Base-by-base conservation (phyloP, 495 filamentous ascomycete genomes). In the Haplographium delicatum region DNA sequence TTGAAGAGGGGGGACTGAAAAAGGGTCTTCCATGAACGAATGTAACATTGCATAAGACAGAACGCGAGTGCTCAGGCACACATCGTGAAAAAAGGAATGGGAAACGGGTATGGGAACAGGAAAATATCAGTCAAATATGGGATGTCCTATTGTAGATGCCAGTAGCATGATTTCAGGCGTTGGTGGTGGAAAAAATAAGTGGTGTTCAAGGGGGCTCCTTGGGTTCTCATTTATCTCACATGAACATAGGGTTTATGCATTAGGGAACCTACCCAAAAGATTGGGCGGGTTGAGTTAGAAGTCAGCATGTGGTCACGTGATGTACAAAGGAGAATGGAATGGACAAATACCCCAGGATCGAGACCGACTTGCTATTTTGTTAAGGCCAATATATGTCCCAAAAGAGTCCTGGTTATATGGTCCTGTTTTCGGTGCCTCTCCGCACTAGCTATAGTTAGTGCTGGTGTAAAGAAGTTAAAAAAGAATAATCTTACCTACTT, bases 1-100 rank as follows among this genome's bases (percentile, higher is more conserved):
- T 23, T 54, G 0, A 62, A 59, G 43, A 47, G 59, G 44, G 59
- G 56, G 11, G 58, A 61, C 40, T 61, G 40, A 62, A 41, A 8
- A 43, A n/a, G n/a, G n/a, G n/a, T 30, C 46, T 25, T 25, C 10
- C 6, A 10, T 40, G 23, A 24, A 28, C 30, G 11, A 15, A 44
- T n/a, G n/a, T 20, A 23, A 27, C 22, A 49, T 44, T 18, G 40
- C 28, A 22, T 11, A 40, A 27, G 16, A 20, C 27, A 51, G 20
- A 39, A 5, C 22, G 24, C 18, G 19, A 22, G 28, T 45, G 50
- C 51, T 38, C 35, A 26, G 26, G 42, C 43, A 47, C 43, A 20
- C 4, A 18, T 9, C 18, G 20, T n/a, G 30, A 28, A 50, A 31
- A 31, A 31, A 15, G 39, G 39, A 11, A 9, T 26, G 20, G n/a